A percentile compares a stretch with the other conserved stretches of the same genome.
phyloP scores from a whole-genome alignment of 768 basidiomycete species.

The Macrocybe gigantea region DNA sequence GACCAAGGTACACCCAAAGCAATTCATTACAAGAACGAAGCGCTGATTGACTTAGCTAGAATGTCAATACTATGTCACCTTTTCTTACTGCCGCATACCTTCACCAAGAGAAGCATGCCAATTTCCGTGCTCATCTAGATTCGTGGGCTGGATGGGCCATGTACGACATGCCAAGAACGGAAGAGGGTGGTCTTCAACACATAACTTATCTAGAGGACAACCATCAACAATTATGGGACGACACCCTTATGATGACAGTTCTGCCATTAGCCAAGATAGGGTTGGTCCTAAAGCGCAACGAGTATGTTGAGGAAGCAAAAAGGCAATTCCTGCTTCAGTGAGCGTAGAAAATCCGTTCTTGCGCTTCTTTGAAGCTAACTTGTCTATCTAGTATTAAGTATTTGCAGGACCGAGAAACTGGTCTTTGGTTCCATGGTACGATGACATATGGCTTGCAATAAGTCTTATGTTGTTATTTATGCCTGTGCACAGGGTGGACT shows the following conservation, averaged over 20 bases:
- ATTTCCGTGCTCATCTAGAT: constrained; percentile 33
- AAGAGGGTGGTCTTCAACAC: constrained; percentile 43
- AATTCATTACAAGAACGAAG: not conserved
- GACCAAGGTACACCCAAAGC: constrained; percentile 28
- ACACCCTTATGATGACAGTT: constrained; percentile 54
- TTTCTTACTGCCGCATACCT: constrained; percentile 39
- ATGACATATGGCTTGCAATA: no score
- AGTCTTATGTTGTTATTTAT: not conserved
- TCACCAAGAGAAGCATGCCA: constrained; percentile 27
- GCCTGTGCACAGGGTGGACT: constrained; percentile 28
- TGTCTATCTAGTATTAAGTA: constrained; percentile 31
- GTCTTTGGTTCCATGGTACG: constrained; percentile 44
- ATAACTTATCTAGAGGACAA: constrained; percentile 38
- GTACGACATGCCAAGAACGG: constrained; percentile 39
- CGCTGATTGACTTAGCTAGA: constrained; percentile 21
- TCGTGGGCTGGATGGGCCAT: constrained; percentile 51
- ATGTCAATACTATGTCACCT: constrained; percentile 54
- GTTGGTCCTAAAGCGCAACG: constrained; percentile 39
- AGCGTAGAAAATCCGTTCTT: constrained; percentile 8
- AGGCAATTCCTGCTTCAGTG: constrained; percentile 45
- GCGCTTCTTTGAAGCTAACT: not conserved
- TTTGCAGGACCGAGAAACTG: constrained; percentile 35
- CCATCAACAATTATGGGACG: constrained; percentile 48
- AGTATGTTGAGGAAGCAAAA: constrained; percentile 51
- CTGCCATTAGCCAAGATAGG: constrained; percentile 53